Conservation (phyloP, 179 eudicot species). For the Nepenthes alata region DNA sequence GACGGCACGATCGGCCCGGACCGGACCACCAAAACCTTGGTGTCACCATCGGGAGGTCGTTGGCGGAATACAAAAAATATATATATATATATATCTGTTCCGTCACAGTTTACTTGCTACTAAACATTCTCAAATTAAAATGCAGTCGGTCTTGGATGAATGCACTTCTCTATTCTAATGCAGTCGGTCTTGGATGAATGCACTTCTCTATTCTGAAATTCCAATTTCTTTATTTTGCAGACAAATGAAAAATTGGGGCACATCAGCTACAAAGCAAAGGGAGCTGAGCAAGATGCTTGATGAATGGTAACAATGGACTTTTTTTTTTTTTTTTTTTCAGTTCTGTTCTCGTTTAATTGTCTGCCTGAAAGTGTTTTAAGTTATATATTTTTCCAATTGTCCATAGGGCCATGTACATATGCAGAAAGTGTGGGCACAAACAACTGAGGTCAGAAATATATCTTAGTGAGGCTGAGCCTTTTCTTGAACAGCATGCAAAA, state of each 20-base stretch:
- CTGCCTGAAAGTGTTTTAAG: neutral
- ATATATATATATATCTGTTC: no score
- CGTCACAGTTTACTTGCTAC: no score
- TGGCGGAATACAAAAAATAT: no score
- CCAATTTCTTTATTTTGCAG: constrained; percentile 25
- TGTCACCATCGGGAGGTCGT: no score
- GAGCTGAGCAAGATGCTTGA: constrained; percentile 79
- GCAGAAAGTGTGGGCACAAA: constrained; percentile 57
- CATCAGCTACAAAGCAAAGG: constrained; percentile 66
- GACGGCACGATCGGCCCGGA: no score
- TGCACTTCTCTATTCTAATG: neutral
- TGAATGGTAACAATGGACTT: constrained; percentile 57
- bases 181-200: neutral
- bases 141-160: neutral
- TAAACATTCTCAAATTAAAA: neutral
- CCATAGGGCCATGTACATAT: constrained; percentile 66
- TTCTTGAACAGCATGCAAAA: constrained; percentile 90
- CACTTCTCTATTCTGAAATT: constrained; percentile 1
- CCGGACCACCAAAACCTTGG: no score
- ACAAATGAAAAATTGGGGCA: constrained; percentile 93
- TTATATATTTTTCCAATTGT: neutral
- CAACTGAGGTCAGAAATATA: constrained; percentile 60
- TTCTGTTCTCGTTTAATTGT: neutral
- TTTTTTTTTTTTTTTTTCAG: neutral
- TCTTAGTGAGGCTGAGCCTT: constrained; percentile 89